phyloP scores from a whole-genome alignment of 164 flowering plant genomes.

The Santalum album region DNA sequence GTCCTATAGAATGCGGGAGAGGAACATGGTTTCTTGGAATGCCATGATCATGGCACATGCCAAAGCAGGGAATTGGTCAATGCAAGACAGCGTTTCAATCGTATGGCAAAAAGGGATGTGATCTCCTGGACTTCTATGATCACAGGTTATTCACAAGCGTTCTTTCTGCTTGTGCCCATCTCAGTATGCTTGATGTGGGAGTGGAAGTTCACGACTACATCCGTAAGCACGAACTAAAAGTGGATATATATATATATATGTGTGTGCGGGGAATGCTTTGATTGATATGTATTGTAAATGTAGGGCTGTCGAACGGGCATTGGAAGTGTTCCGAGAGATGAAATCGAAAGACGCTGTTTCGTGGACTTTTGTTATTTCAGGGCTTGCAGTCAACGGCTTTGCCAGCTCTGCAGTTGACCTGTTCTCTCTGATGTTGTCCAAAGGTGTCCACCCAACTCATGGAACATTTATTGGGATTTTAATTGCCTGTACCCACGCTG shows the following conservation, averaged over 20 bases:
- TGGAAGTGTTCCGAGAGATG: constrained; percentile 48
- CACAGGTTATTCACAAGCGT: constrained; percentile 50
- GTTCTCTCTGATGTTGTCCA: constrained; percentile 44
- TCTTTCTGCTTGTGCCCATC: constrained; percentile 67
- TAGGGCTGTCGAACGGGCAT: constrained; percentile 40
- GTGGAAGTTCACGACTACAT: constrained; percentile 44
- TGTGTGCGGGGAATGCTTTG: constrained; percentile 56
- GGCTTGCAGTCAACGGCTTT: constrained; percentile 62
- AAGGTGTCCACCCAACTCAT: constrained; percentile 42
- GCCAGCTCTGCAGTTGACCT: constrained; percentile 39
- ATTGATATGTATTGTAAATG: constrained; percentile 83
- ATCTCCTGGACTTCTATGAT: constrained; percentile 79
- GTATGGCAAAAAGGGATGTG: constrained; percentile 54
- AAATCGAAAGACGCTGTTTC: constrained; percentile 43
- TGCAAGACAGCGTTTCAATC: constrained; percentile 45
- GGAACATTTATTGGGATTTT: constrained; percentile 58
- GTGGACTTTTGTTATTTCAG: constrained; percentile 63
- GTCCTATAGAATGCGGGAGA: constrained; percentile 48
- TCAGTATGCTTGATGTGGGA: constrained; percentile 52
- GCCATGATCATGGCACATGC: constrained; percentile 48
- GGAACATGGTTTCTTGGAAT: constrained; percentile 67
- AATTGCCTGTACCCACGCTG: constrained; percentile 61
- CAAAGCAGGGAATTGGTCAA: constrained; percentile 31
- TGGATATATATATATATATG: constrained; percentile 44
- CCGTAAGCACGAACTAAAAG: constrained; percentile 19